These are phyloP conservation scores for Obba rivulosa DNA, from an alignment of 768 basidiomycete genomes.

Conservation along the genomic window DNA sequence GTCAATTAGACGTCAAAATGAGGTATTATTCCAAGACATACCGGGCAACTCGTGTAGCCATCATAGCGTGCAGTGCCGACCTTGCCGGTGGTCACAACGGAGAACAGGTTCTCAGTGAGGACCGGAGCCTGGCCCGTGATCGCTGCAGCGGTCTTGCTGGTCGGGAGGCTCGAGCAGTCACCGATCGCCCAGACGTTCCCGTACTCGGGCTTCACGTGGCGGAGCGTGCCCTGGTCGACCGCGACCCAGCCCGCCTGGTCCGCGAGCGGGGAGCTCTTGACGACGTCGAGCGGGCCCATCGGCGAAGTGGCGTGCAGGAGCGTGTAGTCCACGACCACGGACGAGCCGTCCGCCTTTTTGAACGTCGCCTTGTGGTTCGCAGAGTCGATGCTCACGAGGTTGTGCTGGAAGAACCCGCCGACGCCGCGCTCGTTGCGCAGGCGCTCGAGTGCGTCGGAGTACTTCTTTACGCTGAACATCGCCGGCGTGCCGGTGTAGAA, in stretches of 20 bases:
- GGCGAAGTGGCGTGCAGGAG: slow-evolving; percentile 86
- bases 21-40: too few relatives aligned
- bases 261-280: slow-evolving; percentile 73
- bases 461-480: slow-evolving; percentile 98
- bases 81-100: slow-evolving; percentile 67
- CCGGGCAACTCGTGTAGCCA: slow-evolving; percentile 87
- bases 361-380: slow-evolving; percentile 79
- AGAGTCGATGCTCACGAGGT: slow-evolving; percentile 71
- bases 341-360: slow-evolving; percentile 68
- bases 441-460: slow-evolving; percentile 78
- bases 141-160: slow-evolving; percentile 94
- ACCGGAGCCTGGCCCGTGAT: slow-evolving; percentile 90
- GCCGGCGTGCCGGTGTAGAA: slow-evolving; percentile 90
- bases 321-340: slow-evolving; percentile 71
- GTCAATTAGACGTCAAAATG: not conserved
- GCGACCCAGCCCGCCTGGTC: slow-evolving; percentile 88
- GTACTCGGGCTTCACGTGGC: slow-evolving; percentile 76
- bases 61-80: slow-evolving; percentile 70
- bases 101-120: slow-evolving; percentile 82
- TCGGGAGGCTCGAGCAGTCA: slow-evolving; percentile 90
- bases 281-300: slow-evolving; percentile 81
- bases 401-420: slow-evolving; percentile 76
- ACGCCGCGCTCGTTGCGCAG: slow-evolving; percentile 77
- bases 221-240: slow-evolving; percentile 75
- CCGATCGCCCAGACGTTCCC: slow-evolving; percentile 86